Evolutionary conservation across 1,284 basidiomycete species (phyloP).

Genomic region (Moesziomyces sp.): DNA sequence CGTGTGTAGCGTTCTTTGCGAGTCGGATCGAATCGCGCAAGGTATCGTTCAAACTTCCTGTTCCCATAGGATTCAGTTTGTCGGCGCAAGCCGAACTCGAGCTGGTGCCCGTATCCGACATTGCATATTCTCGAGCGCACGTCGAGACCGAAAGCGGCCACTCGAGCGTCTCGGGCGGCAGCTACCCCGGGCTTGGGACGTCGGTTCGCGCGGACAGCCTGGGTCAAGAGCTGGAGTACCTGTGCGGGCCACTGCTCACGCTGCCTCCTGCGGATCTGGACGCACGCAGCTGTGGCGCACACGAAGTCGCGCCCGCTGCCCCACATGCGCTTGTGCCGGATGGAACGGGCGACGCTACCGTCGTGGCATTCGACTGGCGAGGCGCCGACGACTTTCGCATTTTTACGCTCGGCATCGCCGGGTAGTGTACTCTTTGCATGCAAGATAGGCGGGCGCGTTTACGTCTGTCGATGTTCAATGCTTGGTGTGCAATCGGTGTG

Average conservation of each 20-base stretch:
- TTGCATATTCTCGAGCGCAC: conserved; percentile 2
- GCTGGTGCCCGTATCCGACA: conserved; percentile 13
- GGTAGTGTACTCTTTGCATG: conserved; percentile 6
- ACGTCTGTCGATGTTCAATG: too few species aligned
- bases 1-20: conserved; percentile 38
- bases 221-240: conserved; percentile 45
- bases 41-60: conserved; percentile 24
- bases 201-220: neutral
- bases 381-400: conserved; percentile 52
- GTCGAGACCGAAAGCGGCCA: neutral
- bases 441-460: too few species aligned
- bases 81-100: conserved; percentile 30
- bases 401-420: conserved; percentile 44
- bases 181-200: conserved; percentile 8
- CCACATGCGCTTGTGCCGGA: conserved; percentile 23
- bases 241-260: conserved; percentile 41
- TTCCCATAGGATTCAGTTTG: conserved; percentile 28
- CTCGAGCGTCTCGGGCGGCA: neutral
- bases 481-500: too few species aligned
- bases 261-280: conserved; percentile 30
- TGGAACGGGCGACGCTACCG: conserved; percentile 30
- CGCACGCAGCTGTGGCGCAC: conserved; percentile 18
- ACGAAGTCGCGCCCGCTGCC: conserved; percentile 30
- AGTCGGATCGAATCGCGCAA: conserved; percentile 38
- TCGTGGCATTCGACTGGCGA: conserved; percentile 52